Base-by-base conservation (phyloP, 495 filamentous ascomycete species). In the Neurospora terricola region DNA sequence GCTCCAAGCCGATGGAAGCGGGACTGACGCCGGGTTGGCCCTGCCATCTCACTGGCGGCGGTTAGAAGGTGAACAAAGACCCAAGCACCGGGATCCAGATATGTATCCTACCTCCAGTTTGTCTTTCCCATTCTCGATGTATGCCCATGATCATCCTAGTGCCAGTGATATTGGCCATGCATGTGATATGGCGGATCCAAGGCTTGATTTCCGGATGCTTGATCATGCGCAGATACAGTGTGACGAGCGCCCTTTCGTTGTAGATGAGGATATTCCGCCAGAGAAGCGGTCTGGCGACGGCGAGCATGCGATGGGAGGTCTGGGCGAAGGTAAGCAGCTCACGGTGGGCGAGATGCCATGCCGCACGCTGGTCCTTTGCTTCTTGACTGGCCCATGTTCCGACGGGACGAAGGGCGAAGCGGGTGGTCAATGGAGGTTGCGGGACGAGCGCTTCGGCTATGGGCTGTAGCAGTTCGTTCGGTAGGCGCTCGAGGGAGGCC, bases 361-460 rank as follows among this genome's bases (percentile, higher is more conserved):
- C 74, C 7, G 75, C 73, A 75, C 77, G 79, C 74, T 81, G 80
- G 70, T 76, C 74, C 40, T 14, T 36, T 16, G 77, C 78, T 78
- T 80, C 76, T 5, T 73, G 77, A n/a, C 77, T 76, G 34, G 77
- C 78, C 80, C 80, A 81, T 30, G 80, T 80, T 71, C 80, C 80
- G 10, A 73, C 69, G 18, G 73, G 70, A 12, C 78, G 77, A 37
- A 81, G 78, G 10, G 75, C 75, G 34, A 81, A 81, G 9, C 80
- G 75, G 11, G 78, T 81, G 2, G 80, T 81, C 68, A 75, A 38
- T 11, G 77, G 77, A 10, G 66, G 18, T 9, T 39, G n/a, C 14
- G 80, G 80, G 16, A 78, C 73, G 38, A 81, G 73, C n/a, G 36
- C 71, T 40, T 73, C 75, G 70, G 76, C 78, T 66, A 81, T 81